Conservation (phyloP, 2,329 filamentous ascomycete genomes). For the Aspergillus fischeri region DNA sequence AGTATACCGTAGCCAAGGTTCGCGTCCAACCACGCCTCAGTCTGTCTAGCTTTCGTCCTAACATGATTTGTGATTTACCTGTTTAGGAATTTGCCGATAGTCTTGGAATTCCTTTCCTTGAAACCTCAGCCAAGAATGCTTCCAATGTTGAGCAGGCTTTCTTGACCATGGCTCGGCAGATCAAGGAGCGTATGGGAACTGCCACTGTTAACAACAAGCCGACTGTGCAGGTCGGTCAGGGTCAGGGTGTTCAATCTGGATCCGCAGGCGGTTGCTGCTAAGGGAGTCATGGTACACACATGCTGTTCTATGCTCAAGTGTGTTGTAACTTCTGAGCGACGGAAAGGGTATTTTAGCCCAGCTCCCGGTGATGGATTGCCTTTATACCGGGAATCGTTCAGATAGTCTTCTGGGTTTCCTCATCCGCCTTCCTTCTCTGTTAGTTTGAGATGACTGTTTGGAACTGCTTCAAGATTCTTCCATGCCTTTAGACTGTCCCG, state of each 20-base stretch:
- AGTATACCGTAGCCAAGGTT: conserved; percentile 99
- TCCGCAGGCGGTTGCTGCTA: conserved; percentile 90
- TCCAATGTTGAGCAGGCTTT: conserved; percentile 99
- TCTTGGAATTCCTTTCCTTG: conserved; percentile 97
- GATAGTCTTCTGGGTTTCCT: neutral
- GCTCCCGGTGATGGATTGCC: neutral
- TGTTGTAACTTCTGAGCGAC: conserved; percentile 10
- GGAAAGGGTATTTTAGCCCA: neutral
- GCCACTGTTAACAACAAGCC: conserved; percentile 98
- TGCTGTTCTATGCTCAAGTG: conserved; percentile 20
- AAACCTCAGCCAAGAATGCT: conserved; percentile 99
- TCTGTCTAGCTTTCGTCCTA: neutral
- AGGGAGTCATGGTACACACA: conserved; percentile 31
- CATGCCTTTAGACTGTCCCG: conserved; percentile 31
- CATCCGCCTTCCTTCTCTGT: conserved; percentile 3
- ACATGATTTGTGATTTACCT: conserved; percentile 7
- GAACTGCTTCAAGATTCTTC: conserved; percentile 8
- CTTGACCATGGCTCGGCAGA: conserved; percentile 99
- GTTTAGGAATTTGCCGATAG: conserved; percentile 94
- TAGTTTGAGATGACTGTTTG: conserved; percentile 13
- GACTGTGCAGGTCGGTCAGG: conserved; percentile 90
- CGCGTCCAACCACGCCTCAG: conserved; percentile 22
- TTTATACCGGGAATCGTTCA: neutral
- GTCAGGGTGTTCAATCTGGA: conserved; percentile 86
- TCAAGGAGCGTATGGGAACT: conserved; percentile 99